Evolutionary conservation across 345 rosid species (phyloP).

Genomic region (Eucalyptus sideroxylon): DNA sequence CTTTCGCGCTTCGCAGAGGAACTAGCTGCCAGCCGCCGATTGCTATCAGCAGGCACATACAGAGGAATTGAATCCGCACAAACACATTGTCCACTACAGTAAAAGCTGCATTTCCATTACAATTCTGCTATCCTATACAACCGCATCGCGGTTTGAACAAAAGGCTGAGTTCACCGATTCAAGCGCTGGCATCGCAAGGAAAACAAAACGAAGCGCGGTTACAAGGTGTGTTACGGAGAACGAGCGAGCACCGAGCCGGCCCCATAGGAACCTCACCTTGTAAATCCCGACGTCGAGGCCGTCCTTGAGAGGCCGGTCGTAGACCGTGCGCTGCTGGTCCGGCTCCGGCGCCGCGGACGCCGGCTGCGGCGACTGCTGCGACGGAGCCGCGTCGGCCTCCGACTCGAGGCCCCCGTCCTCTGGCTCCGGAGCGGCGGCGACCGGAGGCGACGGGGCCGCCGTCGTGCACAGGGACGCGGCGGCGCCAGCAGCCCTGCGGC

Average conservation of each 20-base stretch:
- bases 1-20: not conserved
- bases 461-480: constrained; percentile 41
- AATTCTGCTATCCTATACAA: not conserved
- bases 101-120: not conserved
- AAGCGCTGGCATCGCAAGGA: not conserved
- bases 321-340: constrained; percentile 10
- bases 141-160: not conserved
- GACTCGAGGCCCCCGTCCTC: constrained; percentile 16
- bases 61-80: not conserved
- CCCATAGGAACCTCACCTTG: constrained; percentile 29
- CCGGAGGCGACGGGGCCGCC: not conserved
- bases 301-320: constrained; percentile 50
- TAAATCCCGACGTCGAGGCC: constrained; percentile 74
- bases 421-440: not conserved
- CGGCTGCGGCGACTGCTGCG: not conserved
- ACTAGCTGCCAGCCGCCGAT: not conserved
- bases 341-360: constrained; percentile 1
- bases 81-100: not conserved
- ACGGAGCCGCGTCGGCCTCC: constrained; percentile 13
- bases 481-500: constrained; percentile 7
- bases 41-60: not conserved
- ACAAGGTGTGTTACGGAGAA: not conserved
- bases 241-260: not conserved
- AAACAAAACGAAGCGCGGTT: not conserved
- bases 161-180: not conserved